A percentile compares a stretch with the other conserved stretches of the same genome.
These are phyloP conservation scores for Aureobasidium subglaciale DNA, from an alignment of 2,329 filamentous ascomycete genomes.

Conservation along the genomic window DNA sequence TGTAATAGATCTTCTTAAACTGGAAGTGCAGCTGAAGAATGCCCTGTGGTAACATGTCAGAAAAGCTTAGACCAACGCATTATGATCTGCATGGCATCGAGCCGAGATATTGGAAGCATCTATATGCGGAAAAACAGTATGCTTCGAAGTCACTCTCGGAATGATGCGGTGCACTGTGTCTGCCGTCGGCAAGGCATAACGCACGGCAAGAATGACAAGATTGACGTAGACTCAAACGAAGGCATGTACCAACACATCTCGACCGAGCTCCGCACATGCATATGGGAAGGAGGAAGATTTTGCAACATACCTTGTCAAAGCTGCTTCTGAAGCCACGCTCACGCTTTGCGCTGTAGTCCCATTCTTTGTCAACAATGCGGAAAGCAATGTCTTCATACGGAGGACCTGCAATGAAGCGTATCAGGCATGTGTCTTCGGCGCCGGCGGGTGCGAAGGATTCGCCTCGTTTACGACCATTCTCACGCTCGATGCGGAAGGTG, in stretches of 20 bases:
- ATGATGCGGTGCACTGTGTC: slow-evolving; percentile 2
- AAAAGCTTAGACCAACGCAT: not conserved
- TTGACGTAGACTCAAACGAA: not conserved
- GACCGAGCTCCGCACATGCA: not conserved
- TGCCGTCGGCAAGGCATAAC: not conserved
- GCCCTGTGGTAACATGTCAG: slow-evolving; percentile 53
- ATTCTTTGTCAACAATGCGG: slow-evolving; percentile 94
- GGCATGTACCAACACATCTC: not conserved
- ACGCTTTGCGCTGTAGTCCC: slow-evolving; percentile 95
- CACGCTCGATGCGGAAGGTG: slow-evolving; percentile 91
- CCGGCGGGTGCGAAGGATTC: slow-evolving; percentile 90
- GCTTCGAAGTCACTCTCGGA: not conserved
- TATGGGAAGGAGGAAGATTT: not conserved
- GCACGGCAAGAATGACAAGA: not conserved
- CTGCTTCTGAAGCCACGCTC: slow-evolving; percentile 93
- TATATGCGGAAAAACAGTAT: not conserved
- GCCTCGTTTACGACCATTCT: slow-evolving; percentile 79
- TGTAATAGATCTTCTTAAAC: slow-evolving; percentile 73
- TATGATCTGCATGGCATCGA: not conserved
- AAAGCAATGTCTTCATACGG: slow-evolving; percentile 98
- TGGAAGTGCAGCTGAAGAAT: slow-evolving; percentile 96
- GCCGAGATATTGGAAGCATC: not conserved
- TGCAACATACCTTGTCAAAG: slow-evolving; percentile 78
- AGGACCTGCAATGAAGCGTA: slow-evolving; percentile 88
- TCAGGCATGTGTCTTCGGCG: slow-evolving; percentile 93